Percentiles rank a stretch among this genome's conserved stretches.
Conservation (phyloP, 139 green algal species). For the Mesotaenium endlicherianum region DNA sequence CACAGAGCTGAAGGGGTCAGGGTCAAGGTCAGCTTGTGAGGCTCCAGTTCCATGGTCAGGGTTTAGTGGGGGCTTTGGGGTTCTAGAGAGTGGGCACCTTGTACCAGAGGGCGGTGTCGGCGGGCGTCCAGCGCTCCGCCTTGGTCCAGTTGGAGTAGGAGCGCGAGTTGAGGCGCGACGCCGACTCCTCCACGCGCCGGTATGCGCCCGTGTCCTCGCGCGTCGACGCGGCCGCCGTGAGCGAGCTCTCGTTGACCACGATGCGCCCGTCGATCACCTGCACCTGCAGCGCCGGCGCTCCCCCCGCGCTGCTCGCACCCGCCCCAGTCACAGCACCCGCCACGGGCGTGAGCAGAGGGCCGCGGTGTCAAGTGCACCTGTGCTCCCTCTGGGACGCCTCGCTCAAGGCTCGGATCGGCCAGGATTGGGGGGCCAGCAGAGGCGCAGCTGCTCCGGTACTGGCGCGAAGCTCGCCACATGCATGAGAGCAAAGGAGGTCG, state of each 20-base stretch:
- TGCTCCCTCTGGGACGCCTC: too few relatives aligned
- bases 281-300: constrained; percentile 33
- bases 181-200: constrained; percentile 45
- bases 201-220: not conserved
- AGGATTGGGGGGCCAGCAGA: too few relatives aligned
- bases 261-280: constrained; percentile 43
- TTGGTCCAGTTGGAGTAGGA: constrained; percentile 36
- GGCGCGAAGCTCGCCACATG: too few relatives aligned
- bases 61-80: too few relatives aligned
- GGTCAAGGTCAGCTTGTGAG: not conserved
- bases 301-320: not conserved
- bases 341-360: too few relatives aligned
- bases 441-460: too few relatives aligned
- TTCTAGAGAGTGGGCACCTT: too few relatives aligned
- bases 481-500: too few relatives aligned
- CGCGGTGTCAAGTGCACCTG: too few relatives aligned
- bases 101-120: constrained; percentile 57
- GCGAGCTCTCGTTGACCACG: constrained; percentile 29
- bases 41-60: not conserved
- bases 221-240: constrained; percentile 3
- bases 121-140: constrained; percentile 47
- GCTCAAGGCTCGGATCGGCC: too few relatives aligned
- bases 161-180: constrained; percentile 37
- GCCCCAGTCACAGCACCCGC: too few relatives aligned
- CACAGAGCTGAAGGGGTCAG: not conserved